Evolutionary conservation across 345 rosid species (phyloP), one percentile per base, ranked within the genome.

Genomic region (Hibiscus trionum): DNA sequence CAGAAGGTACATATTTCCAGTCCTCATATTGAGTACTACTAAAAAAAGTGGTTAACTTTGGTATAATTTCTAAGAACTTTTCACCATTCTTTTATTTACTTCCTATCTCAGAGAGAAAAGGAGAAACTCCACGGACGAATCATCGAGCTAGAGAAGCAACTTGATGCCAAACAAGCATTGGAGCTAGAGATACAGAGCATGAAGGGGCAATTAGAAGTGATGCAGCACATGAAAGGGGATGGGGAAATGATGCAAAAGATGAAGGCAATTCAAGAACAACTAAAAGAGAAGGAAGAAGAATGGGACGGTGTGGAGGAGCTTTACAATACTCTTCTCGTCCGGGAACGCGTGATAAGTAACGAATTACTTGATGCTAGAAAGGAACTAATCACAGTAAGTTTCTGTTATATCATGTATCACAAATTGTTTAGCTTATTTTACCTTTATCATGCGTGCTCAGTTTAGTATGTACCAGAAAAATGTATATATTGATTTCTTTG

Each of bases 141-240:
- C 31, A 53, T 78, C 72, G 84, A 84, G 60, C 79, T 88, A 44
- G 84, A 90, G 69, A 75, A 77, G 67, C 61, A 80, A 50, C 80
- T 93, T 9, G 93, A 93, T 82, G 85, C 82, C 8, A 88, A 83
- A 66, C 98, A 87, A 82, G 86, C 87, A 6, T 11, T 88, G 77
- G 95, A 90, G 78, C 76, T 89, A 82, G 97, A 90, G 84, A 87
- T 89, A 65, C 86, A 90, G 89, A 83, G 85, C 4, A 57, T 88
- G 84, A 89, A 80, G 69, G 91, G 95, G 4, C 77, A 79, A 15
- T 63, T 82, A 72, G 76, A 86, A 74, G 86, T 89, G 55, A 83
- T 84, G 90, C 84, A 77, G 73, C 96, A 89, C 81, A 84, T 89
- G 91, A 81, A 39, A 73, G 84, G 84, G 56, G 88, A 83, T 21